A percentile compares a stretch with the other conserved stretches of the same genome.
phyloP scores from a whole-genome alignment of 176 grass and related monocot species.

The Carex pumila region DNA sequence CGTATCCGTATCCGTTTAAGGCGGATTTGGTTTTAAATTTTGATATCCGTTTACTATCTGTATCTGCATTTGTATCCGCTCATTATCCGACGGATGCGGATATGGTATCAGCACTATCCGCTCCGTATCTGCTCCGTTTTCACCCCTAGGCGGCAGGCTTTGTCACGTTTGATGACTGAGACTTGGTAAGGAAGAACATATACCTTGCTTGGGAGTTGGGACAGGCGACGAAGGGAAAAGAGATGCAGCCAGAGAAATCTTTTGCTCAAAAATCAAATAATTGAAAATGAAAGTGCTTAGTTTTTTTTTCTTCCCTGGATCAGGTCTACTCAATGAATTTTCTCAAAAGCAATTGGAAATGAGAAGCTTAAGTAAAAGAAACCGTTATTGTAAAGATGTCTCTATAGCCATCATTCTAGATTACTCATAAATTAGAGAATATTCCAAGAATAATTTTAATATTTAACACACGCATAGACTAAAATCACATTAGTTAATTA shows the following conservation, averaged over 20 bases:
- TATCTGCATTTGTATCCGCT: no score
- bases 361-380: not conserved
- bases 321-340: not conserved
- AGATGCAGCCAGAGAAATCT: not conserved
- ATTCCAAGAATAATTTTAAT: no score
- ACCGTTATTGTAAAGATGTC: not conserved
- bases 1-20: no score
- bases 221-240: constrained; percentile 39
- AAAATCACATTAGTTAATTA: no score
- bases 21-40: no score
- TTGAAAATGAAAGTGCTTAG: not conserved
- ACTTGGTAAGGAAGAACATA: constrained; percentile 28
- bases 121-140: no score
- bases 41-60: no score
- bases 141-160: not conserved
- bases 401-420: no score
- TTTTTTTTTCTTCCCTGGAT: not conserved
- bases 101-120: no score
- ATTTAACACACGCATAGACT: no score
- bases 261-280: constrained; percentile 27
- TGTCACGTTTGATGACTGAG: not conserved
- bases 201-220: constrained; percentile 88
- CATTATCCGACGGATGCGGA: no score
- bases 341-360: not conserved
- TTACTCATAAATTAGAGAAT: no score